phyloP scores from a whole-genome alignment of 2,329 filamentous ascomycete genomes.

The Diaporthe sp. region DNA sequence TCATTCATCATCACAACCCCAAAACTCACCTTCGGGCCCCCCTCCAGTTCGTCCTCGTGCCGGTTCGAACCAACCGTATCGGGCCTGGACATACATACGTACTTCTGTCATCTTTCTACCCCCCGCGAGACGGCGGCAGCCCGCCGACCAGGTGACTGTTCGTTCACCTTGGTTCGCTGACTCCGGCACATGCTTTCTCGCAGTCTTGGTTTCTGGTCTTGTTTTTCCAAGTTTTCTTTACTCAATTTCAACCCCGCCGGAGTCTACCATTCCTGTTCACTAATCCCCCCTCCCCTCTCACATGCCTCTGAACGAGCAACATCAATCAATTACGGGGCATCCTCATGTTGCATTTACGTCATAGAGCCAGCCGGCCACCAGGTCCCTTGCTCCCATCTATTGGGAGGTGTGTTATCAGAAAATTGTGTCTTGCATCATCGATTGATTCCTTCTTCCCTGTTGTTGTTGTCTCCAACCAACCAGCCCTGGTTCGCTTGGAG shows the following conservation, averaged over 20 bases:
- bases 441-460: neutral
- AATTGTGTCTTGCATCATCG: constrained; percentile 18
- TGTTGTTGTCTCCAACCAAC: neutral
- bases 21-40: neutral
- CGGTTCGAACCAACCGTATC: neutral
- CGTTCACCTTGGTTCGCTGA: neutral
- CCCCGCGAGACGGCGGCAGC: neutral
- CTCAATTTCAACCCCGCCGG: neutral
- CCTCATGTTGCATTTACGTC: constrained; percentile 33
- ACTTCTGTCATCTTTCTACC: neutral
- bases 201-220: constrained; percentile 5
- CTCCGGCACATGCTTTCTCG: neutral
- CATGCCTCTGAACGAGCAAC: constrained; percentile 2
- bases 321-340: constrained; percentile 27
- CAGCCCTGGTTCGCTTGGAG: neutral
- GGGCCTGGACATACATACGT: constrained; percentile 8
- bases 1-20: neutral
- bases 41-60: constrained; percentile 3
- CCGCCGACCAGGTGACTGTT: neutral
- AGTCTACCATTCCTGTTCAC: neutral
- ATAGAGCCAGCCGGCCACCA: constrained; percentile 32
- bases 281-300: neutral
- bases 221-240: neutral
- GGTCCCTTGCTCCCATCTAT: constrained; percentile 33
- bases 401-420: constrained; percentile 35